Base-by-base conservation (phyloP, 305 asterid species). In the Nicotiana rustica region DNA sequence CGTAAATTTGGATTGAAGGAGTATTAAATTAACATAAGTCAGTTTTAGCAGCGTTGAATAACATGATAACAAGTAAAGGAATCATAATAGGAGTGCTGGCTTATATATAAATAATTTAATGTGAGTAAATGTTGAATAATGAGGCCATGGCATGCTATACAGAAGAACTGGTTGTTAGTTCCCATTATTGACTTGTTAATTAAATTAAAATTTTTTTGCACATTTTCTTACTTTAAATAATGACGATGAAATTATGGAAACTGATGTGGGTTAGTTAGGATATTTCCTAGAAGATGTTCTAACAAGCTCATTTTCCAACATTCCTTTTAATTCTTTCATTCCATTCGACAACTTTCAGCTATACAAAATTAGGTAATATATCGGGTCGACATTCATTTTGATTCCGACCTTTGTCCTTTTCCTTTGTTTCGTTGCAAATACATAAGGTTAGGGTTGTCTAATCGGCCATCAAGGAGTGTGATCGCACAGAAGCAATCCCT, bases 51-150 rank as follows among this genome's bases (percentile, higher is more conserved):
- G 10, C 10, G 59, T 5, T 70, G 59, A 70, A 18, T 70, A 5
- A 18, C 78, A 41, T 18, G 59, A 70, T 18, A 41, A 70, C 35
- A 70, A 70, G 59, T 41, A 47, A 3, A 71, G 61, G 61, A 71
- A 71, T 47, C 79, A 33, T 47, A 71, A 21, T 3, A 19, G 79
- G 79, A 21, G 61, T 47, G 61, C 38, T 21, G 7, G 4, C 57
- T 4, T 52, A 52, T 52, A 13, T 3, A 52, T 1, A 52, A 52
- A 52, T 52, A 52, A 52, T 52, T 52, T 10, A 71, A 47, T 71
- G 61, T 47, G 33, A 44, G 0, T 36, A 21, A 5, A 21, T 71
- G 38, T 21, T 71, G 61, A 71, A 71, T 47, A 73, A 73, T 47
- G 49, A 41, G 59, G 15, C 18, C 13, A 71, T 21, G 62, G 25